Conservation (phyloP, 2,329 filamentous ascomycete genomes). For the Penicillium palitans region DNA sequence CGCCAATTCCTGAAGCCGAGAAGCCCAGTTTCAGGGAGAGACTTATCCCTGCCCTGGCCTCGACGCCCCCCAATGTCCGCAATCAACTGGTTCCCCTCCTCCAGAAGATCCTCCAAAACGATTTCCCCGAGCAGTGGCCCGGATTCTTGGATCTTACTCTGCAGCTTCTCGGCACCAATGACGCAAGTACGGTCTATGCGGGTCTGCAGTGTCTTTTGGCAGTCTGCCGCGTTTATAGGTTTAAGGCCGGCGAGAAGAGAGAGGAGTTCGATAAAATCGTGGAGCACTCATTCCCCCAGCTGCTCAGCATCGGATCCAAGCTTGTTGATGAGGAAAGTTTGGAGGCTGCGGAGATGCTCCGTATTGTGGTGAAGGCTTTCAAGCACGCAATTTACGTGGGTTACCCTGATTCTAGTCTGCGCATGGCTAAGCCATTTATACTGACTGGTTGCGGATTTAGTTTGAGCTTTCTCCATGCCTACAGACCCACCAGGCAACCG, state of each 20-base stretch:
- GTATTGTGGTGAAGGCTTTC: conserved; percentile 92
- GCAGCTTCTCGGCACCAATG: conserved; percentile 82
- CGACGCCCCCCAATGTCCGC: conserved; percentile 76
- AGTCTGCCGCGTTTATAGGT: conserved; percentile 92
- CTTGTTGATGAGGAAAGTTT: conserved; percentile 87
- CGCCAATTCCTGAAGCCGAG: conserved; percentile 81
- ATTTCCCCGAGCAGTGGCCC: conserved; percentile 94
- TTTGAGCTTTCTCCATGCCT: conserved; percentile 81
- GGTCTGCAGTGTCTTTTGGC: conserved; percentile 91
- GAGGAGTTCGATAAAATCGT: conserved; percentile 93
- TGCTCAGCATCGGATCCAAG: conserved; percentile 83
- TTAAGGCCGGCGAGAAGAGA: conserved; percentile 78
- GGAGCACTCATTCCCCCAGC: conserved; percentile 81
- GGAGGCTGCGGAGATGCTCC: conserved; percentile 95
- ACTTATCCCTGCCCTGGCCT: conserved; percentile 82
- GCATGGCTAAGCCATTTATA: conserved; percentile 18
- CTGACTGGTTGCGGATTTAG: conserved; percentile 51
- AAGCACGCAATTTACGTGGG: conserved; percentile 96
- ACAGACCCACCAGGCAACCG: conserved; percentile 77
- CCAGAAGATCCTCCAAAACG: conserved; percentile 92
- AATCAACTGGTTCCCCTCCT: conserved; percentile 92
- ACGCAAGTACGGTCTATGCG: conserved; percentile 82
- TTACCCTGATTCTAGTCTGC: conserved; percentile 21
- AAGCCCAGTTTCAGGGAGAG: conserved; percentile 84
- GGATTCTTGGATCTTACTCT: conserved; percentile 91